phyloP scores from a whole-genome alignment of 495 filamentous ascomycete genomes.

The Hypoxylon perforatum region DNA sequence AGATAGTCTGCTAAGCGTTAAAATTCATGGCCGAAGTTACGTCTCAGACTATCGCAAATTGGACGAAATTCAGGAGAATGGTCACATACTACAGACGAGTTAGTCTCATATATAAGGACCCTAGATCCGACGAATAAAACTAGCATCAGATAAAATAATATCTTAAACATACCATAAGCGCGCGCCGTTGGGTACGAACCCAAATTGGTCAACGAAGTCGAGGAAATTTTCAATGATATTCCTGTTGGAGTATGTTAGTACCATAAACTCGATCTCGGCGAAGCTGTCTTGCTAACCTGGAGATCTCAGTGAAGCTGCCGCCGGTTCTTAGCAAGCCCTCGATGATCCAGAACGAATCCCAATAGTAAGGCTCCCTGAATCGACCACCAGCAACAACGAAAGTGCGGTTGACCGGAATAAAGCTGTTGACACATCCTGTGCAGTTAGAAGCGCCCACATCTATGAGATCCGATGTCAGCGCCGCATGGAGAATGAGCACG shows the following conservation, averaged over 20 bases:
- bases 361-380: conserved; percentile 64
- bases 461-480: conserved; percentile 8
- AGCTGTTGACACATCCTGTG: conserved; percentile 58
- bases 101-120: not conserved
- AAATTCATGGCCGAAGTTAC: not conserved
- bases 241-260: conserved; percentile 19
- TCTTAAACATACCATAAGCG: conserved; percentile 46
- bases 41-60: not conserved
- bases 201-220: conserved; percentile 61
- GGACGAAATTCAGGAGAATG: not conserved
- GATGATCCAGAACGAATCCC: conserved; percentile 65
- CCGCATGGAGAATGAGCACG: not conserved
- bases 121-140: not conserved
- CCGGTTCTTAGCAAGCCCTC: conserved; percentile 62
- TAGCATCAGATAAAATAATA: not conserved
- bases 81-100: conserved; percentile 24
- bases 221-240: conserved; percentile 65
- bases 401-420: conserved; percentile 63
- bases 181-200: conserved; percentile 63
- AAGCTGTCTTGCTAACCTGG: conserved; percentile 39
- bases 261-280: not conserved
- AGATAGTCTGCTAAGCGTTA: conserved; percentile 50
- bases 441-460: conserved; percentile 55
- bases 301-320: conserved; percentile 58
- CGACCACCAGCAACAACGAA: conserved; percentile 63